Percentiles rank a stretch among this genome's conserved stretches.
Conservation (phyloP, 2,329 filamentous ascomycete genomes). For the Alternaria viburni region DNA sequence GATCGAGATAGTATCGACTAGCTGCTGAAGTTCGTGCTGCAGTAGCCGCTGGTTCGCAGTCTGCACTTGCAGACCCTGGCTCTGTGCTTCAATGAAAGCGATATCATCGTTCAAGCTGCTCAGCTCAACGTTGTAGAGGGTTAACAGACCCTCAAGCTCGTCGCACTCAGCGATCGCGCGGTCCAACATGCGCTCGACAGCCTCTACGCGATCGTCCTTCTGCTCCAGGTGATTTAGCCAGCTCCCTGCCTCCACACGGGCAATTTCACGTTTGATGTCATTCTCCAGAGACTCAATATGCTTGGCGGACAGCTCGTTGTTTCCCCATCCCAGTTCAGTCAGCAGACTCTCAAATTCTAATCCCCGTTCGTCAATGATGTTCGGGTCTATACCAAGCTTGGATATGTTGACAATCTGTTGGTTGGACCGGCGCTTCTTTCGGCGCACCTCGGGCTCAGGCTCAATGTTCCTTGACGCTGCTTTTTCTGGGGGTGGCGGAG, state of each 20-base stretch:
- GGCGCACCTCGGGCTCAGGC: conserved; percentile 55
- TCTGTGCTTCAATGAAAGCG: conserved; percentile 95
- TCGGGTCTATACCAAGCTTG: conserved; percentile 77
- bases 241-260: conserved; percentile 87
- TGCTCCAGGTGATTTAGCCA: conserved; percentile 85
- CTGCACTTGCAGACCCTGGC: conserved; percentile 94
- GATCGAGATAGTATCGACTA: conserved; percentile 92
- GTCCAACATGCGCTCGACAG: conserved; percentile 85
- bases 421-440: conserved; percentile 69
- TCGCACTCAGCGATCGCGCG: conserved; percentile 93
- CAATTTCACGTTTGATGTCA: conserved; percentile 85
- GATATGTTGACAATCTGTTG: conserved; percentile 81
- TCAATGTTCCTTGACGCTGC: conserved; percentile 22
- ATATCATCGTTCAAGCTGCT: conserved; percentile 90
- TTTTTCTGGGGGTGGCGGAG: conserved; percentile 49
- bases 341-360: conserved; percentile 82
- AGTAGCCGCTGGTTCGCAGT: conserved; percentile 95
- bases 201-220: conserved; percentile 87
- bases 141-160: conserved; percentile 91
- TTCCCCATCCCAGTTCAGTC: conserved; percentile 88
- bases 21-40: conserved; percentile 83
- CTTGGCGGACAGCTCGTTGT: conserved; percentile 74
- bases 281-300: conserved; percentile 81
- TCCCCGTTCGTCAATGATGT: conserved; percentile 75
- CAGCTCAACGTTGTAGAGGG: conserved; percentile 91